Conservation (phyloP, 2,329 filamentous ascomycete genomes). For the Endothia cerciana region DNA sequence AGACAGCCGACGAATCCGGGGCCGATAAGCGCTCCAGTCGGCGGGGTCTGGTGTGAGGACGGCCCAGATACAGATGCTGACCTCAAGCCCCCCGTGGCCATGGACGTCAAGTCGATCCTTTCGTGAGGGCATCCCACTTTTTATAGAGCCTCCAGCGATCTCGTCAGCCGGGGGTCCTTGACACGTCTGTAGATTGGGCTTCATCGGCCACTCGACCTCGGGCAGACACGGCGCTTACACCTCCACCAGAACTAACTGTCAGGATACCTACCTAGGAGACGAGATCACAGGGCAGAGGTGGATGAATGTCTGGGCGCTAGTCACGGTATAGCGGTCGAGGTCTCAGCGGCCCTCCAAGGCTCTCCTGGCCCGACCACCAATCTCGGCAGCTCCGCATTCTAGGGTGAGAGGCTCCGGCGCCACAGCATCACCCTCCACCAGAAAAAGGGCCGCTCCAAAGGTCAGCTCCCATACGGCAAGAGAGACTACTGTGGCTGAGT, state of each 20-base stretch:
- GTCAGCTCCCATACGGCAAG: neutral
- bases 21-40: constrained; percentile 3
- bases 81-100: neutral
- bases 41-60: neutral
- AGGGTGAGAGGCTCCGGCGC: constrained; percentile 18
- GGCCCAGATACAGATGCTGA: neutral
- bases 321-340: neutral
- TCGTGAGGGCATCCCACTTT: too few relatives aligned
- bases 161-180: too few relatives aligned
- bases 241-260: too few relatives aligned
- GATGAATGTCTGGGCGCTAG: neutral
- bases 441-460: neutral
- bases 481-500: too few relatives aligned
- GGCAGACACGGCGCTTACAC: too few relatives aligned
- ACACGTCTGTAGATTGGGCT: too few relatives aligned
- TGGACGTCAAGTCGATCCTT: too few relatives aligned
- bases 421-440: neutral
- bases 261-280: too few relatives aligned
- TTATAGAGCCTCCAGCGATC: too few relatives aligned
- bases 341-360: neutral
- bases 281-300: too few relatives aligned
- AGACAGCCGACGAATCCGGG: neutral
- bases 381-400: constrained; percentile 14
- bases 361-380: neutral
- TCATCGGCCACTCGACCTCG: too few relatives aligned